A percentile compares a stretch with the other conserved stretches of the same genome.
Evolutionary conservation across 1,139 yeast genomes (phyloP).

Genomic region (Cylindricascospora bacillispora): DNA sequence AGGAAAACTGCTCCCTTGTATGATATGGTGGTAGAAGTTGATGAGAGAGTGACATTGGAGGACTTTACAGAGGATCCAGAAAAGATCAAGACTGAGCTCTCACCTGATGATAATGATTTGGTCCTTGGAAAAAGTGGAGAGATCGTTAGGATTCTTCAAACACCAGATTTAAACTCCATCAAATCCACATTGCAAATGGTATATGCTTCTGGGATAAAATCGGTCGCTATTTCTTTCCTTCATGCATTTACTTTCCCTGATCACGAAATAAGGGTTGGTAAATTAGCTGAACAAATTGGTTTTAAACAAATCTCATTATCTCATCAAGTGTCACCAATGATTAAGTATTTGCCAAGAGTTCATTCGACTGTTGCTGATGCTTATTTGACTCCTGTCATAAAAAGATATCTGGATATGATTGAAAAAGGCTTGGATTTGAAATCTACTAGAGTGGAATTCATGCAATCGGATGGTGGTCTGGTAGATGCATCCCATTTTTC

Average conservation of each 20-base stretch:
- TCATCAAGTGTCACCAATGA: slow-evolving; percentile 57
- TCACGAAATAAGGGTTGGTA: slow-evolving; percentile 48
- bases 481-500: slow-evolving; percentile 38
- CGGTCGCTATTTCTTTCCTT: slow-evolving; percentile 54
- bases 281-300: slow-evolving; percentile 46
- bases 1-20: slow-evolving; percentile 47
- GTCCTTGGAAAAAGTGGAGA: slow-evolving; percentile 55
- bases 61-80: slow-evolving; percentile 51
- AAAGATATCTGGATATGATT: slow-evolving; percentile 47
- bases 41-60: slow-evolving; percentile 61
- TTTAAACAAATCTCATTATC: slow-evolving; percentile 55
- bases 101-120: slow-evolving; percentile 21
- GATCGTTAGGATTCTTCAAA: slow-evolving; percentile 39
- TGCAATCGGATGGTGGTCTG: slow-evolving; percentile 53
- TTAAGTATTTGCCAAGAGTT: slow-evolving; percentile 57
- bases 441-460: slow-evolving; percentile 34
- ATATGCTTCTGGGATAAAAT: slow-evolving; percentile 43
- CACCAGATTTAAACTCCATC: slow-evolving; percentile 34
- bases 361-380: slow-evolving; percentile 70
- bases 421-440: slow-evolving; percentile 48
- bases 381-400: slow-evolving; percentile 61
- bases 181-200: slow-evolving; percentile 30
- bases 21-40: slow-evolving; percentile 48
- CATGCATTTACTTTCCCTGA: slow-evolving; percentile 60
- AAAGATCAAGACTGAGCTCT: slow-evolving; percentile 19